These are phyloP conservation scores for Penicillium angulare DNA, from an alignment of 495 filamentous ascomycete genomes.

Conservation along the genomic window DNA sequence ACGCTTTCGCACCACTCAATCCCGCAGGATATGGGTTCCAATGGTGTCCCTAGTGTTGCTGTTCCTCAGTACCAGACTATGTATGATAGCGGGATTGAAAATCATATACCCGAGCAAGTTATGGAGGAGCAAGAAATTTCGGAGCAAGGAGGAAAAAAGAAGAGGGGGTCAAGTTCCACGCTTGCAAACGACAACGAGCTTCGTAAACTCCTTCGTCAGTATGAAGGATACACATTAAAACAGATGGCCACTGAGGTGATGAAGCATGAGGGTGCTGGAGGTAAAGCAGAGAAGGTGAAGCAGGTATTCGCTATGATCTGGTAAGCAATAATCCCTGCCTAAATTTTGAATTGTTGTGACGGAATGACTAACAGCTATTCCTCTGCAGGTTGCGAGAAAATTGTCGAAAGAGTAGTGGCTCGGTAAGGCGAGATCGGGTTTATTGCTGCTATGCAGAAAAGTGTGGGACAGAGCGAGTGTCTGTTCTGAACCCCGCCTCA, in stretches of 20 bases:
- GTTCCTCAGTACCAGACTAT: constrained; percentile 58
- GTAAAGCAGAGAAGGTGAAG: constrained; percentile 86
- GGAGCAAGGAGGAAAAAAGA: constrained; percentile 61
- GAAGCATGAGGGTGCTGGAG: constrained; percentile 66
- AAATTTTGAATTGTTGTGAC: background rate
- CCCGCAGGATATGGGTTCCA: constrained; percentile 26
- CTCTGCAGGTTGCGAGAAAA: constrained; percentile 75
- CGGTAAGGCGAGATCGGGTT: constrained; percentile 87
- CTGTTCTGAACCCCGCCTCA: constrained; percentile 90
- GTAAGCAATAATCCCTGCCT: constrained; percentile 57
- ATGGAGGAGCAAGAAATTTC: constrained; percentile 65
- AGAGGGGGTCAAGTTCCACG: constrained; percentile 66
- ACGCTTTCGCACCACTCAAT: constrained; percentile 41
- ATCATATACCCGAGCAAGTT: constrained; percentile 59
- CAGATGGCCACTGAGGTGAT: constrained; percentile 82
- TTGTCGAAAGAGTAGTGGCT: constrained; percentile 75
- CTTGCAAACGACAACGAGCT: constrained; percentile 91
- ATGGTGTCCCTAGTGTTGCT: constrained; percentile 29
- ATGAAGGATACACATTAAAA: constrained; percentile 69
- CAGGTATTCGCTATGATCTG: constrained; percentile 98
- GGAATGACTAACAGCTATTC: no score
- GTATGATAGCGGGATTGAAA: constrained; percentile 64
- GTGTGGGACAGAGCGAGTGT: constrained; percentile 89
- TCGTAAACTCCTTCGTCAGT: constrained; percentile 75
- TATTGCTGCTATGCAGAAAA: constrained; percentile 89